Evolutionary conservation across 23 red algal genomes (phyloP), one percentile per base, ranked within the genome.

Genomic region (Cyanidiococcus yangmingshanensis): DNA sequence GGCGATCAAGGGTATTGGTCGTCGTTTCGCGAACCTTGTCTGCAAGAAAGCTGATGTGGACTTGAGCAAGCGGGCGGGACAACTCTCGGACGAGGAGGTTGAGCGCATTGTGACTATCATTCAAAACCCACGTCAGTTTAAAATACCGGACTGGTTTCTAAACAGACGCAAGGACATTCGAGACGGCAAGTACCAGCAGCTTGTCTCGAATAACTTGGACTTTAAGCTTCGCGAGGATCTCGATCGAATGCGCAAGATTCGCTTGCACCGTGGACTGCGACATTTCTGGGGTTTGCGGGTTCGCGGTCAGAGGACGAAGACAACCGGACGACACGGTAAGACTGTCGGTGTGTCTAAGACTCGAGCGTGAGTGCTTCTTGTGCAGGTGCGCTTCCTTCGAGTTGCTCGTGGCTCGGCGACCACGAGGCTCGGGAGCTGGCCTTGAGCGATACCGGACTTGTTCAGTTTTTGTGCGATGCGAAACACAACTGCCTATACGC

Each of bases 91-190:
- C 75, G 94, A 98, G 80, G 94, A 98, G 50, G 90, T 98, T 33
- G 94, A 98, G 39, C 87, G 94, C 31, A 89, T 98, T 40, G 94
- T 98, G 41, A 91, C 88, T 29, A 98, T 98, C 68, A 98, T 98
- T 71, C 88, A 91, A 80, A 91, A 85, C 79, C 94, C 94, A 7
- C 86, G 88, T 39, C 88, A 91, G 86, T 98, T 92, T 76, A 98
- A 98, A 82, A 91, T 98, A 38, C 94, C 94, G 30, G 87, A 98
- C 80, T 98, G 90, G 84, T 98, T 98, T 74, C 84, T 98, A 2
- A 98, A 98, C 59, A 40, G 94, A 76, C 87, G 87, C 77, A 90
- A 90, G 71, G 88, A 98, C 45, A 86, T 91, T 39, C 87, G 89
- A 57, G 94, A 98, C 76, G 94, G 94, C 63, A 98, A 91, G 83